phyloP scores from a whole-genome alignment of 2,329 filamentous ascomycete genomes.

The Fusarium compactum region DNA sequence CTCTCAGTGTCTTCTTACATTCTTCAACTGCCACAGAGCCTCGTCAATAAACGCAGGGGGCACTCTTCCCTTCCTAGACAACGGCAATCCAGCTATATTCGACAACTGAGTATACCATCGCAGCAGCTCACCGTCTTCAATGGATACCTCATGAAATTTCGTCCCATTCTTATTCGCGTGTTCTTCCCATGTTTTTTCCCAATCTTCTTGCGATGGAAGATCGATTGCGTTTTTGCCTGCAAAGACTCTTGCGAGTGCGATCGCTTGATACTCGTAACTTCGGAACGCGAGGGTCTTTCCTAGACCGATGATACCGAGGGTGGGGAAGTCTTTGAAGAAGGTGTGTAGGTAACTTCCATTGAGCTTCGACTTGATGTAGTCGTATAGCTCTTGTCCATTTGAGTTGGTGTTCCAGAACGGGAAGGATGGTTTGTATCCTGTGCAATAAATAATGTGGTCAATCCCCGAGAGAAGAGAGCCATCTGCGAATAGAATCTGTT shows the following conservation, averaged over 20 bases:
- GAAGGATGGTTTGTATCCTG: background rate
- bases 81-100: background rate
- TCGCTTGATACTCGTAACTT: slow-evolving; percentile 5
- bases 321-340: background rate
- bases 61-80: background rate
- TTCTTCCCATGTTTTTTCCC: background rate
- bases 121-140: background rate
- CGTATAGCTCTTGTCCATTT: background rate
- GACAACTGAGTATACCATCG: background rate
- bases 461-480: background rate
- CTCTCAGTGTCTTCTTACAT: background rate
- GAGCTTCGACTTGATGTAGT: background rate
- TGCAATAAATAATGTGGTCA: background rate
- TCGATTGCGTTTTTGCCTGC: background rate
- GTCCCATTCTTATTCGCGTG: accelerated
- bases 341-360: background rate
- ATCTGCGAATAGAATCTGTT: background rate
- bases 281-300: background rate
- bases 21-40: background rate
- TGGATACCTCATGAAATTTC: background rate
- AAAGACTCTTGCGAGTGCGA: slow-evolving; percentile 3
- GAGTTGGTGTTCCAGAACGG: background rate
- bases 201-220: background rate
- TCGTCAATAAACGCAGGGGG: background rate
- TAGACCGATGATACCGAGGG: background rate